Base-by-base conservation (phyloP, 441 rosid genomes). In the Brassica hybrid region DNA sequence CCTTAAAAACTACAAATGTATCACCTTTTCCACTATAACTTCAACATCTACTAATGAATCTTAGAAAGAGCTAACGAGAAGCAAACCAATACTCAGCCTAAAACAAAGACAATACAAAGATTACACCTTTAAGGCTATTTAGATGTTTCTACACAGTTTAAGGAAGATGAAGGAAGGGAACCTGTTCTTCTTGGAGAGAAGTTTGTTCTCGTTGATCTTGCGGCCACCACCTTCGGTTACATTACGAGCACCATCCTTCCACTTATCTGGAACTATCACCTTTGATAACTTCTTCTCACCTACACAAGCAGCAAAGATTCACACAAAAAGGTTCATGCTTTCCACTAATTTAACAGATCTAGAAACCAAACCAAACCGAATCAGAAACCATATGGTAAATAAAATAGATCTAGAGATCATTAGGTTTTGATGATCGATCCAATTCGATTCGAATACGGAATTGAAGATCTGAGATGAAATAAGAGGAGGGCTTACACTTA, bases 171-270 rank as follows among this genome's bases (percentile, higher is more conserved):
- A 43, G 50, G 45, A 38, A 38, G 45, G 45, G 1, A 12, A 91
- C 97, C 97, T 85, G 58, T 82, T 82, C 78, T 95, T 95, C 78
- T 92, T 91, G 59, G 98, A 93, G 81, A 95, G 97, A 84, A 93
- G 99, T 58, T 93, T 95, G 86, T 95, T 95, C 90, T 95, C 98
- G 81, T 95, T 93, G 88, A 93, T 84, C 77, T 95, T 95, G 27
- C 99, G 97, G 52, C 98, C 98, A 71, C 98, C 98, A 59, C 94
- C 89, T 83, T 95, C 99, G 56, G 80, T 87, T 60, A 94, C 90
- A 88, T 96, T 93, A 78, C 91, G 87, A 77, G 99, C 99, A 50
- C 98, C 98, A 83, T 91, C 97, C 89, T 96, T 93, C 98, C 99
- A 96, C 83, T 93, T 93, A 83, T 95, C 97, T 6, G 99, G 98